Percentiles rank a stretch among this genome's conserved stretches.
Conservation (phyloP, 352 stramenopile species). For the Plasmopara viticola region DNA sequence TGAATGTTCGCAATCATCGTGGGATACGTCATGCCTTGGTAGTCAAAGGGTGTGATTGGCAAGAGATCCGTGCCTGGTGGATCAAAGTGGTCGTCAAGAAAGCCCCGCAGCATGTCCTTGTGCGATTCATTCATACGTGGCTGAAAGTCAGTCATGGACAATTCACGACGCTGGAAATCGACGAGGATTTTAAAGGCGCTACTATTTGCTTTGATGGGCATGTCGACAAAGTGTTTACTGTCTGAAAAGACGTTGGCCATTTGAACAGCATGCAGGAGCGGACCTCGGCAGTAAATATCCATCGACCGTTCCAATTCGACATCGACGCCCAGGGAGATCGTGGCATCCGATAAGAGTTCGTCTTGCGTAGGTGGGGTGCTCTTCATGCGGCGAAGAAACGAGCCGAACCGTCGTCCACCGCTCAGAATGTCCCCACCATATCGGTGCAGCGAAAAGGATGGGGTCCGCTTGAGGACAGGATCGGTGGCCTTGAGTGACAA, state of each 20-base stretch:
- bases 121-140: constrained; percentile 21
- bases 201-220: constrained; percentile 84
- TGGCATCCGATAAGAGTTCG: constrained; percentile 11
- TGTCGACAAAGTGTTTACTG: constrained; percentile 92
- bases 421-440: constrained; percentile 23
- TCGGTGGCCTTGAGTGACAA: constrained; percentile 10
- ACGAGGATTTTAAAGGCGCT: constrained; percentile 62
- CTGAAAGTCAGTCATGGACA: constrained; percentile 52
- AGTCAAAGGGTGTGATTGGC: constrained; percentile 66
- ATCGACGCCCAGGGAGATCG: constrained; percentile 25
- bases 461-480: constrained; percentile 8
- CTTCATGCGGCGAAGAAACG: constrained; percentile 24
- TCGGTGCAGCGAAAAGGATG: constrained; percentile 22
- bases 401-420: constrained; percentile 21
- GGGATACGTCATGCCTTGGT: constrained; percentile 40
- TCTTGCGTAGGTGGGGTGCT: constrained; percentile 10
- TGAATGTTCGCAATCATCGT: constrained; percentile 51
- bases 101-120: constrained; percentile 41
- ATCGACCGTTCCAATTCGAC: constrained; percentile 49
- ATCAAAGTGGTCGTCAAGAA: constrained; percentile 82
- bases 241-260: constrained; percentile 78
- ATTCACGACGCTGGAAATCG: constrained; percentile 51
- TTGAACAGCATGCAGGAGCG: constrained; percentile 63
- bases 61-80: constrained; percentile 66
- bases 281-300: constrained; percentile 71